These are phyloP conservation scores for Talaromyces islandicus DNA, from an alignment of 2,329 filamentous ascomycete species.

Conservation along the genomic window DNA sequence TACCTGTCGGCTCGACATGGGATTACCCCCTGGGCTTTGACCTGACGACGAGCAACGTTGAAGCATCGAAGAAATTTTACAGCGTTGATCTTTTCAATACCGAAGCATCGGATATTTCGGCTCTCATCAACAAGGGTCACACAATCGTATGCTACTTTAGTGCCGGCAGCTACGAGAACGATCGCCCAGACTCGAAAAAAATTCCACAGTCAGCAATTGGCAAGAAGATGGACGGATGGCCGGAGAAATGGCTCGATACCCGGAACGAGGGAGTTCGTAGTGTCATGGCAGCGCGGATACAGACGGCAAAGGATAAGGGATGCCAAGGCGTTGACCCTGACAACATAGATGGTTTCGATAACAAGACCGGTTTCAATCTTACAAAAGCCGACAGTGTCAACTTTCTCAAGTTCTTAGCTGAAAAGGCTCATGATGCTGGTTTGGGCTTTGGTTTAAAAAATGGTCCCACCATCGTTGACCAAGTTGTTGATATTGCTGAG, in stretches of 20 bases:
- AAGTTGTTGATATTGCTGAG: neutral
- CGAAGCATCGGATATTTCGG: neutral
- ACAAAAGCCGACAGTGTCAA: neutral
- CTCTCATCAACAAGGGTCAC: neutral
- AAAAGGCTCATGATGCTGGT: neutral
- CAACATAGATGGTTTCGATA: neutral
- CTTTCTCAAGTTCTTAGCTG: neutral
- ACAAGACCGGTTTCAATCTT: neutral
- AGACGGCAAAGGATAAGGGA: neutral
- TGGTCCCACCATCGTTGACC: neutral
- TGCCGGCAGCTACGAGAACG: neutral
- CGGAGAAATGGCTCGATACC: neutral
- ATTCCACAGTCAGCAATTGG: neutral
- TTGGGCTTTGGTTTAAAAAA: neutral
- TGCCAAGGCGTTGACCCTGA: slow-evolving; percentile 1
- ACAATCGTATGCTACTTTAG: neutral
- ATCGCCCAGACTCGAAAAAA: neutral
- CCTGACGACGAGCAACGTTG: neutral
- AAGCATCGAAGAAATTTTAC: neutral
- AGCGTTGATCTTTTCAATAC: neutral
- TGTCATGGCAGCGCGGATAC: neutral
- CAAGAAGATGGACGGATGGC: neutral
- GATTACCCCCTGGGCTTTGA: neutral
- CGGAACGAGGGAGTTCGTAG: neutral
- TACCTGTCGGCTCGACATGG: neutral